These are phyloP conservation scores for Diplodia seriata DNA, from an alignment of 2,329 filamentous ascomycete species.

Conservation along the genomic window DNA sequence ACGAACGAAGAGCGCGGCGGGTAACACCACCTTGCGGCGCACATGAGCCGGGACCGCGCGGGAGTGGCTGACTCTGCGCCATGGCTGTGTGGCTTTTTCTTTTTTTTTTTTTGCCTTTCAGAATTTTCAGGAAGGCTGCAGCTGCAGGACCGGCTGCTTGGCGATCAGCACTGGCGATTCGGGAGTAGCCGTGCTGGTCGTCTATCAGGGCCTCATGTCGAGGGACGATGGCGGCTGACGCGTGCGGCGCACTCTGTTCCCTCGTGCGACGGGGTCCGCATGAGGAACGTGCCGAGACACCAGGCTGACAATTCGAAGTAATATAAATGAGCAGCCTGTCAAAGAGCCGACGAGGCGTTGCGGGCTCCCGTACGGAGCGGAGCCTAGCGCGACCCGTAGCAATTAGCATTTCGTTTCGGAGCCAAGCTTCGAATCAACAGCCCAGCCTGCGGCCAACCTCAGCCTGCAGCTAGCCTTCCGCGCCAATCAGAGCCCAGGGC, in stretches of 20 bases:
- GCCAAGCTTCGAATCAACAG: conserved; percentile 7
- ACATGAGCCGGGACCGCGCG: conserved; percentile 6
- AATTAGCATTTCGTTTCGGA: not conserved
- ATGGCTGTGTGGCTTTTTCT: conserved; percentile 17
- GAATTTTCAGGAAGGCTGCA: conserved; percentile 7
- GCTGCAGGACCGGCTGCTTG: conserved; percentile 9
- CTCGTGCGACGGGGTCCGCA: not conserved
- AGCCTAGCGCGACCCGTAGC: not conserved
- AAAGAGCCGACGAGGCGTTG: conserved; percentile 12
- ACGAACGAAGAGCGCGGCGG: not conserved
- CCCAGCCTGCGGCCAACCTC: too few species aligned
- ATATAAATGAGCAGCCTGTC: not conserved
- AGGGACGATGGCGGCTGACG: not conserved
- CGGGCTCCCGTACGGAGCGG: not conserved
- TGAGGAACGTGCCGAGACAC: conserved; percentile 2
- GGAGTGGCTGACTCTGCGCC: conserved; percentile 5
- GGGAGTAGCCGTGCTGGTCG: conserved; percentile 16
- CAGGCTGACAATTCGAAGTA: too few species aligned
- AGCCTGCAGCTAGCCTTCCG: not conserved
- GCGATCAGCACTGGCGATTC: not conserved
- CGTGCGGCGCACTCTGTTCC: conserved; percentile 7
- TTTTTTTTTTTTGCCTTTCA: not conserved
- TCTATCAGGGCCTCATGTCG: conserved; percentile 5
- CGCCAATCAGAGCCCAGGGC: conserved; percentile 8
- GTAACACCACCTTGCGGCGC: not conserved